These are phyloP conservation scores for Chlorella sp. DNA, from an alignment of 139 green algal genomes.

Conservation along the genomic window DNA sequence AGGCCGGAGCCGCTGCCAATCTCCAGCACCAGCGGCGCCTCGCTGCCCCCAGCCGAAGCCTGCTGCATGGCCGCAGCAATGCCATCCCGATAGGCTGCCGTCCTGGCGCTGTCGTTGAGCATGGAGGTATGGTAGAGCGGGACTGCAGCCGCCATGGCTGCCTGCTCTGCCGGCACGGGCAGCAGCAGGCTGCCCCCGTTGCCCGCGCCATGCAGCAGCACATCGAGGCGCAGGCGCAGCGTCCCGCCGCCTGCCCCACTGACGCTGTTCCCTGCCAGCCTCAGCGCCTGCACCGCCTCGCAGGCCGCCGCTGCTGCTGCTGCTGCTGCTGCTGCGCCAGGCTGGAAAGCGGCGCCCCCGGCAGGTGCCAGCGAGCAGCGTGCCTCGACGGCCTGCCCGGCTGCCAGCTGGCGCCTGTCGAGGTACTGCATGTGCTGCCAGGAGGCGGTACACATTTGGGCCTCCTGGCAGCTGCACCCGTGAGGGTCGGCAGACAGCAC, in stretches of 20 bases:
- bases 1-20: constrained; percentile 23
- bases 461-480: neutral
- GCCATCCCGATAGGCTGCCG: neutral
- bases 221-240: neutral
- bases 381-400: neutral
- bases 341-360: neutral
- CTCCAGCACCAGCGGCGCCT: neutral
- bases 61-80: neutral
- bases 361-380: neutral
- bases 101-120: neutral
- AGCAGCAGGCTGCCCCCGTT: constrained; percentile 7
- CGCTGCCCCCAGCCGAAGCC: neutral
- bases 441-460: neutral
- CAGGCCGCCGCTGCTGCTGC: neutral
- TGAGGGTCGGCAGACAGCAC: neutral
- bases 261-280: neutral
- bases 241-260: neutral
- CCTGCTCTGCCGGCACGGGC: neutral
- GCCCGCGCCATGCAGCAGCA: neutral
- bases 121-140: neutral
- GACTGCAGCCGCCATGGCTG: neutral
- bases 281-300: neutral
- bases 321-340: neutral
- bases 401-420: neutral
- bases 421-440: constrained; percentile 19